Percentiles rank a stretch among this genome's conserved stretches.
phyloP scores from a whole-genome alignment of 257 asterid species.

The Fraxinus pennsylvanica region DNA sequence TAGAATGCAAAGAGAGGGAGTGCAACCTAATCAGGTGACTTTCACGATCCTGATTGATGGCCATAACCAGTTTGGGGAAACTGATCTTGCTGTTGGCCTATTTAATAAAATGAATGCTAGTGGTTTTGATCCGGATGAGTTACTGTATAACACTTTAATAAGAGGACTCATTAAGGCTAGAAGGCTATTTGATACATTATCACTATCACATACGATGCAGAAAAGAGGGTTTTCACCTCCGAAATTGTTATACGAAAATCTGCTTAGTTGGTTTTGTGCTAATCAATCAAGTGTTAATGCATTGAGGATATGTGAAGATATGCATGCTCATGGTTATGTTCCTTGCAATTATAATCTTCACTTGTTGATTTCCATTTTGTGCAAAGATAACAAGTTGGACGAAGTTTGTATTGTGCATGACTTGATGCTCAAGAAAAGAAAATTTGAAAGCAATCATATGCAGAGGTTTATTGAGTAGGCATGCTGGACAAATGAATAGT shows the following conservation, averaged over 20 bases:
- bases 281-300: conserved; percentile 39
- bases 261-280: conserved; percentile 47
- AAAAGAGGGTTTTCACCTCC: conserved; percentile 60
- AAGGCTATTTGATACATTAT: conserved; percentile 50
- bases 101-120: conserved; percentile 52
- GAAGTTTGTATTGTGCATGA: conserved; percentile 33
- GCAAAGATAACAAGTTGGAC: conserved; percentile 30
- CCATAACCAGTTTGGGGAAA: conserved; percentile 46
- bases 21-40: conserved; percentile 61
- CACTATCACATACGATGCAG: conserved; percentile 46
- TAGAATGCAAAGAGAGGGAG: conserved; percentile 42
- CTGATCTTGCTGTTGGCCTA: conserved; percentile 44
- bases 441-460: neutral
- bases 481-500: neutral
- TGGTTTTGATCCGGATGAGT: conserved; percentile 43
- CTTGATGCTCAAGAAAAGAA: conserved; percentile 28
- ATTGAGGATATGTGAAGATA: conserved; percentile 51
- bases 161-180: conserved; percentile 52
- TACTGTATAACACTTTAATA: conserved; percentile 47
- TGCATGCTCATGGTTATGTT: conserved; percentile 43
- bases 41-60: conserved; percentile 60
- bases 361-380: conserved; percentile 35
- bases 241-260: conserved; percentile 46
- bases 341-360: conserved; percentile 46
- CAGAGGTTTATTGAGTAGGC: conserved; percentile 3